Evolutionary conservation across 208 protist species (phyloP).

Genomic region (Angomonas ambiguus): DNA sequence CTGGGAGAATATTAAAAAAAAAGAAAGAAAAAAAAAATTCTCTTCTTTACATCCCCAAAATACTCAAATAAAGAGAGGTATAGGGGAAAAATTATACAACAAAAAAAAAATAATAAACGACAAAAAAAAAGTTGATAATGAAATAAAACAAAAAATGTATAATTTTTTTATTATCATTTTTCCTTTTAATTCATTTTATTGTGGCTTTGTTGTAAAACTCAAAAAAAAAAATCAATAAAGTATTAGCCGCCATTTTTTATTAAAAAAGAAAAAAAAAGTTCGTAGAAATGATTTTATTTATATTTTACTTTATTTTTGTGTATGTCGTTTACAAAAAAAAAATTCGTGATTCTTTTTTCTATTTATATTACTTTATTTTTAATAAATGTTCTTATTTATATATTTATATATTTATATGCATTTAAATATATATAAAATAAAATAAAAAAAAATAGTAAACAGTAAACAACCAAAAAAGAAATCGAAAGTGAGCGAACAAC

Average conservation of each 20-base stretch:
- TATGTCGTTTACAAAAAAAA: no score
- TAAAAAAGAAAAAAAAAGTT: constrained; percentile 4
- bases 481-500: no score
- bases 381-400: not conserved
- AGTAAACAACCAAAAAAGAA: no score
- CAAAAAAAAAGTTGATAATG: no score
- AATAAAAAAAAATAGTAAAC: constrained; percentile 5
- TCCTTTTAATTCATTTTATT: no score
- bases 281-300: constrained; percentile 8
- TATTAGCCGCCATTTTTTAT: not conserved
- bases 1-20: no score
- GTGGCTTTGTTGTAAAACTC: not conserved
- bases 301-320: not conserved
- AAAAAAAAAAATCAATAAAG: constrained; percentile 6
- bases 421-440: not conserved
- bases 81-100: no score
- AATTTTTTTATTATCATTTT: no score
- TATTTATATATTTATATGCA: constrained; percentile 3
- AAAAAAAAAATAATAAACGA: no score
- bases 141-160: no score
- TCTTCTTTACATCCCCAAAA: no score
- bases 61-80: not conserved
- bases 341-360: constrained; percentile 10
- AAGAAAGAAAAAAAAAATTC: not conserved
- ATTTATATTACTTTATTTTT: not conserved